A percentile compares a stretch with the other conserved stretches of the same genome.
phyloP scores from a whole-genome alignment of 306 rosid genomes.

The Notholithocarpus densiflorus region DNA sequence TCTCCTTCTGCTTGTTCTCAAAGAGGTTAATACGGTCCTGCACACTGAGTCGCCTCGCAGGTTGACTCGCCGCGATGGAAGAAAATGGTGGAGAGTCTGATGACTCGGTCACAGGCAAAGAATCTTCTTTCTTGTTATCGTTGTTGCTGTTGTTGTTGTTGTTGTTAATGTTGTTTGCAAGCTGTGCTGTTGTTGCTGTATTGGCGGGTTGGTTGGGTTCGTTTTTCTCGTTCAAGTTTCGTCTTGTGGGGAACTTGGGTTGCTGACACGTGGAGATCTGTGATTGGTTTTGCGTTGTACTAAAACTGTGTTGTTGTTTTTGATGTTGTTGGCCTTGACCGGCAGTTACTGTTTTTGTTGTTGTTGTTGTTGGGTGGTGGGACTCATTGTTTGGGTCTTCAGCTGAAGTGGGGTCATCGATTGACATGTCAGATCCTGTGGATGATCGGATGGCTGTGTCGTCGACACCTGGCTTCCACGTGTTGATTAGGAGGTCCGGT shows the following conservation, averaged over 20 bases:
- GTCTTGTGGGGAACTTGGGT: slow-evolving; percentile 35
- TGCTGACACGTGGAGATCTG: slow-evolving; percentile 55
- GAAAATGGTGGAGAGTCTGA: not conserved
- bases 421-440: slow-evolving; percentile 89
- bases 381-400: slow-evolving; percentile 43
- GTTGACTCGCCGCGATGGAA: slow-evolving; percentile 35
- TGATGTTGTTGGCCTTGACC: slow-evolving; percentile 8
- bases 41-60: slow-evolving; percentile 78
- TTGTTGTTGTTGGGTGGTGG: slow-evolving; percentile 25
- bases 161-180: too few species aligned
- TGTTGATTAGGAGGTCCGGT: slow-evolving; percentile 50
- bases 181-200: too few species aligned
- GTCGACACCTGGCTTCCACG: slow-evolving; percentile 50
- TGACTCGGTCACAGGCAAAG: slow-evolving; percentile 12
- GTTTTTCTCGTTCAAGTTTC: slow-evolving; percentile 36
- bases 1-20: slow-evolving; percentile 94
- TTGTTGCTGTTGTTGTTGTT: not conserved
- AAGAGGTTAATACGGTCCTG: slow-evolving; percentile 96
- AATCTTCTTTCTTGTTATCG: slow-evolving; percentile 29
- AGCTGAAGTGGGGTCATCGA: slow-evolving; percentile 50
- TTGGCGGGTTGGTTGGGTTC: slow-evolving; percentile 14
- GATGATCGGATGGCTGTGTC: slow-evolving; percentile 71
- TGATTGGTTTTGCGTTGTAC: slow-evolving; percentile 10
- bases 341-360: slow-evolving; percentile 18
- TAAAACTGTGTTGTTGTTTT: not conserved